Conservation (phyloP, 2,329 filamentous ascomycete genomes). For the Metarhizium anisopliae region DNA sequence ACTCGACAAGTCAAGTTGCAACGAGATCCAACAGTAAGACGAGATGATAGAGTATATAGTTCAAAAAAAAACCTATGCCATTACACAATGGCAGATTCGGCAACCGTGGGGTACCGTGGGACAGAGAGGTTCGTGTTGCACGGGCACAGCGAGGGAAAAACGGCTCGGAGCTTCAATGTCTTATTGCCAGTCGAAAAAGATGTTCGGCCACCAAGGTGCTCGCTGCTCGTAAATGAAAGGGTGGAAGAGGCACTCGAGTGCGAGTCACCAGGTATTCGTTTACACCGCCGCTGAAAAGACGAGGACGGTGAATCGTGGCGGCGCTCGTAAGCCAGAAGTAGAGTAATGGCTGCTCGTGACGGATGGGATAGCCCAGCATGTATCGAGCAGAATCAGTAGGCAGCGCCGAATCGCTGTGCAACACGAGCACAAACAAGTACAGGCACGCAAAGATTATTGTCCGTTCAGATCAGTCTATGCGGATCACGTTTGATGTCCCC, state of each 20-base stretch:
- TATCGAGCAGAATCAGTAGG: not conserved
- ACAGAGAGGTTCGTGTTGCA: not conserved
- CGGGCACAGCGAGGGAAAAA: not conserved
- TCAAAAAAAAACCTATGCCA: not conserved
- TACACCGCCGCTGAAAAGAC: not conserved
- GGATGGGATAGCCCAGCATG: not conserved
- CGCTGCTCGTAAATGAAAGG: not conserved
- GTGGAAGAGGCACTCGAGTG: not conserved
- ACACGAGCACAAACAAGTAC: not conserved
- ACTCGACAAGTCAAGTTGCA: not conserved
- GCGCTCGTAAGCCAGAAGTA: not conserved
- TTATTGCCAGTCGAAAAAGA: not conserved
- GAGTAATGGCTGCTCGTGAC: not conserved
- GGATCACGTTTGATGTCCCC: not conserved
- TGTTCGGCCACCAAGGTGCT: not conserved
- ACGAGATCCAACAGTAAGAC: not conserved
- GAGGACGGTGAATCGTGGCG: not conserved
- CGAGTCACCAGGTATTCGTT: not conserved
- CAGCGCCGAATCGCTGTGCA: not conserved
- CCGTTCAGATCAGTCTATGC: not conserved
- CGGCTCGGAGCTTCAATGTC: not conserved
- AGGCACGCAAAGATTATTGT: not conserved
- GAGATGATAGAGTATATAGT: not conserved
- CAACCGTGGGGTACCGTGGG: not conserved
- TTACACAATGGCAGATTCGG: not conserved